Evolutionary conservation across 2,329 filamentous ascomycete genomes (phyloP), one percentile per base, ranked within the genome.

Genomic region (Arthrobotrys entomopaga): DNA sequence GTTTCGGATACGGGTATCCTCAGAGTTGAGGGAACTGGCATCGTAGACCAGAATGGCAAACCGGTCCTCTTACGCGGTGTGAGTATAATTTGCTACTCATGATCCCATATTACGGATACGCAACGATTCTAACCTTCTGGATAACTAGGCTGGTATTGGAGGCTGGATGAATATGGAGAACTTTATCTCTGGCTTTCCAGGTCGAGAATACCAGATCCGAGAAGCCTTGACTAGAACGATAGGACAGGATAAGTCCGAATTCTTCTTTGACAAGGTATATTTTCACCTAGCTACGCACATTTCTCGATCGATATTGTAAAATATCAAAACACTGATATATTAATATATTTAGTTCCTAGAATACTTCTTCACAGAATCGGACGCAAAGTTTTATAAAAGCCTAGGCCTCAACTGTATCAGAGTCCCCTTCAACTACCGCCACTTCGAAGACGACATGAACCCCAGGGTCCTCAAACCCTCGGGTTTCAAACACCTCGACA

Each of bases 181-280:
- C 79, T 88, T 88, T 82, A 88, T 89, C 76, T 87, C 85, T 0
- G 87, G 87, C n/a, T 89, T 85, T 69, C 82, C 86, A 10, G 87
- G 86, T 16, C 85, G 87, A 58, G 87, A 89, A 78, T 82, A 82
- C 20, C 83, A 88, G 73, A 85, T 87, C 73, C 84, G 86, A 7
- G 83, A 83, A 1, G 84, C 85, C 0, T 83, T 88, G 80, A 81
- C 84, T 0, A 82, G 84, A 64, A 84, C 86, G 0, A 81, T 88
- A 0, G 87, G 87, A 0, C 78, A 83, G 53, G 83, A 88, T 56
- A 87, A 87, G 77, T 84, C 85, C 56, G 82, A 87, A 3, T 88
- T 84, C 81, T 88, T 88, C 80, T 88, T 88, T 76, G 85, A 88
- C 76, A 84, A 83, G 74, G 84, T 84, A 61, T 26, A 2, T 26